These are phyloP conservation scores for Neurospora intermedia DNA, from an alignment of 495 filamentous ascomycete genomes.

Conservation along the genomic window DNA sequence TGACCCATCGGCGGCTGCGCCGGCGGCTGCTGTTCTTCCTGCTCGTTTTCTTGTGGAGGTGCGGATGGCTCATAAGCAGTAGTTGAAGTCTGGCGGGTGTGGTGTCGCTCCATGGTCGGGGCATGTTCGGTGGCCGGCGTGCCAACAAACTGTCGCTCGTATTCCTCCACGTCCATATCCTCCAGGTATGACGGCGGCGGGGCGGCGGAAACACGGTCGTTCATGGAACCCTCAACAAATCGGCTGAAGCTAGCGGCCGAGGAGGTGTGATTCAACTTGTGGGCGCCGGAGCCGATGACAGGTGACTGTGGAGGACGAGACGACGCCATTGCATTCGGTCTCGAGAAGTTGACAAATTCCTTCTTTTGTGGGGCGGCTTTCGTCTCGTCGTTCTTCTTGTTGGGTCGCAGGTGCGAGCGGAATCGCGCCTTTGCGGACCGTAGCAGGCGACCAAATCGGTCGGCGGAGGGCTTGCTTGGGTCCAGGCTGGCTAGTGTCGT, in stretches of 20 bases:
- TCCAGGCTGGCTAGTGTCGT: not conserved
- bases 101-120: not conserved
- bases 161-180: slow-evolving; percentile 30
- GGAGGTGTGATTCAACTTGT: not conserved
- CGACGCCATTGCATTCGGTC: not conserved
- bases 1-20: not conserved
- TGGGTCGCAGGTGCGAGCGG: not conserved
- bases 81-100: not conserved
- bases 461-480: not conserved
- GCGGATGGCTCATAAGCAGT: slow-evolving; percentile 1
- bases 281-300: not conserved
- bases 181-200: slow-evolving; percentile 55
- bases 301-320: not conserved
- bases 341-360: not conserved
- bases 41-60: not conserved
- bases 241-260: slow-evolving; percentile 17
- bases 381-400: not conserved
- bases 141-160: slow-evolving; percentile 27
- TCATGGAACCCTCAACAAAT: slow-evolving; percentile 70
- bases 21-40: not conserved
- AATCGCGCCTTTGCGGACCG: not conserved
- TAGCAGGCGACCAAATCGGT: not conserved
- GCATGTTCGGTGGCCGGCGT: not conserved
- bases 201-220: slow-evolving; percentile 56
- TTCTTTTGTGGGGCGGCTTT: not conserved